Percentiles rank a stretch among this genome's conserved stretches.
Evolutionary conservation across 352 stramenopile species (phyloP).

Genomic region (Phytophthora pseudosyringae): DNA sequence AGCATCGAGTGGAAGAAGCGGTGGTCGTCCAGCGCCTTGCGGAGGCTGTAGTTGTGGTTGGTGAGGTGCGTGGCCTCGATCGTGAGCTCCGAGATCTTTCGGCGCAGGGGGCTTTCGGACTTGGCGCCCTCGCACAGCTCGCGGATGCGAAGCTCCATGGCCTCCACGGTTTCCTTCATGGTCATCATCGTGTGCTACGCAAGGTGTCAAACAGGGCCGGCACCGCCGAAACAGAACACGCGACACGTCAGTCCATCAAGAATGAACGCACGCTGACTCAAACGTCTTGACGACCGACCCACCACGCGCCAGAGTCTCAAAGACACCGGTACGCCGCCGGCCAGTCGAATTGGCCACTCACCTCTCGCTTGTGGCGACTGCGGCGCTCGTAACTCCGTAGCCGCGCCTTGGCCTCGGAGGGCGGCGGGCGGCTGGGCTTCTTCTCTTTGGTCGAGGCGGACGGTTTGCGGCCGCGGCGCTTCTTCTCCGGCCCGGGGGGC

Average conservation of each 20-base stretch:
- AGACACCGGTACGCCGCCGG: not conserved
- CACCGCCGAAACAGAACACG: constrained; percentile 19
- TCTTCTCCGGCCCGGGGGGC: constrained; percentile 29
- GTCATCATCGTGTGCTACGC: constrained; percentile 56
- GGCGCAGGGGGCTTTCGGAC: constrained; percentile 19
- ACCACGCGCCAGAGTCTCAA: not conserved
- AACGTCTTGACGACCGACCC: not conserved
- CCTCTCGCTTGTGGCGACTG: constrained; percentile 60
- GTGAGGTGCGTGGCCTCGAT: constrained; percentile 52
- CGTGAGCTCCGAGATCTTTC: constrained; percentile 44
- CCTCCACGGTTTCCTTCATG: constrained; percentile 57
- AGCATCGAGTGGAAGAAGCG: constrained; percentile 68
- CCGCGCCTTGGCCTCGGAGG: constrained; percentile 46
- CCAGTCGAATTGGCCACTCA: constrained; percentile 16
- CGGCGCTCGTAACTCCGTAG: constrained; percentile 62
- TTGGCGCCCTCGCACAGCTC: constrained; percentile 37
- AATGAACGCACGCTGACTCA: constrained; percentile 19
- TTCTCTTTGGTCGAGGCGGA: constrained; percentile 40
- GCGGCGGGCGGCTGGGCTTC: constrained; percentile 48
- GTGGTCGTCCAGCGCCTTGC: constrained; percentile 56
- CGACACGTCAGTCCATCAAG: constrained; percentile 1
- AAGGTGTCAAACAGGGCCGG: constrained; percentile 23
- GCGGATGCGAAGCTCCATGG: constrained; percentile 44
- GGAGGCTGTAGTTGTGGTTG: constrained; percentile 61
- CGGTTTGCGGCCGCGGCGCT: constrained; percentile 50